A percentile compares a stretch with the other conserved stretches of the same genome.
Evolutionary conservation across 768 basidiomycete species (phyloP).

Genomic region (Leccinum imitatum): DNA sequence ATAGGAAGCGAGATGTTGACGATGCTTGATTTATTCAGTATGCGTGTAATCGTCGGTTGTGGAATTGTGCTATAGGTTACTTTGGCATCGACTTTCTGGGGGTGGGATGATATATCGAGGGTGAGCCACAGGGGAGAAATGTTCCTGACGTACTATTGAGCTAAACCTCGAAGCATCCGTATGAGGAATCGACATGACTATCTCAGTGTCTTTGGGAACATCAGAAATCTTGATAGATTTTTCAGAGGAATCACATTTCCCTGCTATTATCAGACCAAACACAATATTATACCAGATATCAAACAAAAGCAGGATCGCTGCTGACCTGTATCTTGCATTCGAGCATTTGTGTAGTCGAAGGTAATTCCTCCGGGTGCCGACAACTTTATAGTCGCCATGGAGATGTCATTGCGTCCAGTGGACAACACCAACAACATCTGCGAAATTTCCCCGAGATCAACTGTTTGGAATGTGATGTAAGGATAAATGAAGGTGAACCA

Average conservation of each 20-base stretch:
- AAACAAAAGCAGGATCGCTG: slow-evolving; percentile 10
- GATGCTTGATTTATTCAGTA: slow-evolving; percentile 50
- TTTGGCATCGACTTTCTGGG: slow-evolving; percentile 64
- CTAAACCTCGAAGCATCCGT: slow-evolving; percentile 60
- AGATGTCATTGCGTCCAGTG: slow-evolving; percentile 68
- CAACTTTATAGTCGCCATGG: slow-evolving; percentile 52
- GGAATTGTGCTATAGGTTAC: slow-evolving; percentile 65
- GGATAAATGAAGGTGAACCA: slow-evolving; percentile 15
- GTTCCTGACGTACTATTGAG: slow-evolving; percentile 50
- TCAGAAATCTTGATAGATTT: slow-evolving; percentile 47
- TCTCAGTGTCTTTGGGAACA: slow-evolving; percentile 43
- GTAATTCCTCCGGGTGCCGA: slow-evolving; percentile 51
- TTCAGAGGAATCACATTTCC: slow-evolving; percentile 38
- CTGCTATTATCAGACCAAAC: slow-evolving; percentile 18
- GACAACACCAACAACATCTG: slow-evolving; percentile 55
- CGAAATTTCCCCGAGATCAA: slow-evolving; percentile 62
- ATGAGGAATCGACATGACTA: slow-evolving; percentile 62
- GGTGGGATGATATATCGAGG: slow-evolving; percentile 2
- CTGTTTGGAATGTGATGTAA: slow-evolving; percentile 36
- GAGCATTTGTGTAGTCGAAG: slow-evolving; percentile 46
- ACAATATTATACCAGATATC: slow-evolving; percentile 1
- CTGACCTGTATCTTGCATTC: slow-evolving; percentile 37
- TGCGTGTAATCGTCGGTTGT: slow-evolving; percentile 54
- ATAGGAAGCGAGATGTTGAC: slow-evolving; percentile 77
- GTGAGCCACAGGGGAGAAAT: neutral